Conservation (phyloP, 2,329 filamentous ascomycete species). For the Magnaporthales sp. region DNA sequence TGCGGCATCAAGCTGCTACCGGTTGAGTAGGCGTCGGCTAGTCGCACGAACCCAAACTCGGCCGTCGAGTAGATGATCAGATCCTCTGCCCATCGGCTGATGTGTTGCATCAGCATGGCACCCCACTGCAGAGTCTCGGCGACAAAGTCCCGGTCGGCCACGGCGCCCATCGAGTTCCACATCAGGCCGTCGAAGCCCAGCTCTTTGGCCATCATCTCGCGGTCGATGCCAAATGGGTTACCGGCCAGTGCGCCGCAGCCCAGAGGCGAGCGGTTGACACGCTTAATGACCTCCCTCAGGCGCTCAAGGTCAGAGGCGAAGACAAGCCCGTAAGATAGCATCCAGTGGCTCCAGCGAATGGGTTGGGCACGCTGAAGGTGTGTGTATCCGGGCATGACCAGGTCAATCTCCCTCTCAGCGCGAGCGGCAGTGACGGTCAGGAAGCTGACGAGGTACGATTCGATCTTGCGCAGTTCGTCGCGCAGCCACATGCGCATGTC, state of each 20-base stretch:
- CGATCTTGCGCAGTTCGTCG: constrained; percentile 62
- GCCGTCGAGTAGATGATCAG: constrained; percentile 72
- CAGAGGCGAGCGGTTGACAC: constrained; percentile 66
- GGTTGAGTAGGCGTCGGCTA: constrained; percentile 74
- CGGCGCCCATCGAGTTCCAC: constrained; percentile 69
- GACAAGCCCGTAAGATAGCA: constrained; percentile 64
- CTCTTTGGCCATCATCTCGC: constrained; percentile 70
- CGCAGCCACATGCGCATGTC: constrained; percentile 88
- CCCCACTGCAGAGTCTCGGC: constrained; percentile 77
- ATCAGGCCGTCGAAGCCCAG: constrained; percentile 69
- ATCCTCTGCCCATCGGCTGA: constrained; percentile 77
- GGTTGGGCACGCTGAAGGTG: constrained; percentile 77
- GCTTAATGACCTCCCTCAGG: constrained; percentile 60
- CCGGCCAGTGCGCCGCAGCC: constrained; percentile 72
- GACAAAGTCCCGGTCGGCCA: constrained; percentile 74
- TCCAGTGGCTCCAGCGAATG: constrained; percentile 74
- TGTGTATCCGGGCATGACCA: constrained; percentile 82
- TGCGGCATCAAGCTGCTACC: constrained; percentile 72
- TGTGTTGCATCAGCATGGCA: constrained; percentile 67
- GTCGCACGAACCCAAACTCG: constrained; percentile 67
- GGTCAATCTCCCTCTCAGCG: constrained; percentile 66
- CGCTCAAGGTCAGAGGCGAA: constrained; percentile 71
- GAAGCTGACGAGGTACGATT: constrained; percentile 58
- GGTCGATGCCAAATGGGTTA: constrained; percentile 74
- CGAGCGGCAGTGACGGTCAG: constrained; percentile 60